These are phyloP conservation scores for Medicago arabica DNA, from an alignment of 306 rosid genomes.

Conservation along the genomic window DNA sequence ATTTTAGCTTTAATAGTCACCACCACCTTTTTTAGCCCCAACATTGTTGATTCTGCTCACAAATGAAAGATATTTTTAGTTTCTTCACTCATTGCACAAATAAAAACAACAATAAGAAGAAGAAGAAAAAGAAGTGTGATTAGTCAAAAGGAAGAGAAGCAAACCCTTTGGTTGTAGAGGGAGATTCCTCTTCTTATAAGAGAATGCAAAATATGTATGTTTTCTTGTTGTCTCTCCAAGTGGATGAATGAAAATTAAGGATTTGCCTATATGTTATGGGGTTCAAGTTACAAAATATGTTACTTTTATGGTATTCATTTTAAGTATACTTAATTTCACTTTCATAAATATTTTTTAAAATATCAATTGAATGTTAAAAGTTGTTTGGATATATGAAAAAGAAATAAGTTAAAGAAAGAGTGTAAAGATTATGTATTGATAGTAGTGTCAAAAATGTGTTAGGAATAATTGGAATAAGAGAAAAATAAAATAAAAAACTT, in stretches of 20 bases:
- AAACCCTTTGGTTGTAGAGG: conserved; percentile 25
- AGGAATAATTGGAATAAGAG: too few species aligned
- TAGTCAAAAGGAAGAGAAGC: conserved; percentile 1
- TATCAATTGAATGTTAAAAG: background rate
- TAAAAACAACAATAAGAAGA: background rate
- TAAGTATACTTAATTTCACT: background rate
- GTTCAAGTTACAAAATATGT: background rate
- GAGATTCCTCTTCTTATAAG: background rate
- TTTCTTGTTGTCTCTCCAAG: background rate
- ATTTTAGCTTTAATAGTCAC: conserved; percentile 73
- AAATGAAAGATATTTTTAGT: background rate
- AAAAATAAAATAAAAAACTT: too few species aligned
- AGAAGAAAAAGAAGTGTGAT: background rate
- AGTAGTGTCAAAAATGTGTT: too few species aligned
- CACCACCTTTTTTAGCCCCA: conserved; percentile 61
- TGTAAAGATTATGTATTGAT: too few species aligned
- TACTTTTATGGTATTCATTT: background rate
- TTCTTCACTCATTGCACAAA: background rate
- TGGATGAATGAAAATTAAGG: background rate
- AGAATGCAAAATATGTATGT: background rate
- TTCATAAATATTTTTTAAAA: background rate
- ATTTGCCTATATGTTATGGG: background rate
- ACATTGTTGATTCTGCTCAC: conserved; percentile 44
- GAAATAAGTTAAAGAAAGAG: too few species aligned
- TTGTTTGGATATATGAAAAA: background rate